phyloP scores from a whole-genome alignment of 495 filamentous ascomycete species.

The Xylaria acuta region DNA sequence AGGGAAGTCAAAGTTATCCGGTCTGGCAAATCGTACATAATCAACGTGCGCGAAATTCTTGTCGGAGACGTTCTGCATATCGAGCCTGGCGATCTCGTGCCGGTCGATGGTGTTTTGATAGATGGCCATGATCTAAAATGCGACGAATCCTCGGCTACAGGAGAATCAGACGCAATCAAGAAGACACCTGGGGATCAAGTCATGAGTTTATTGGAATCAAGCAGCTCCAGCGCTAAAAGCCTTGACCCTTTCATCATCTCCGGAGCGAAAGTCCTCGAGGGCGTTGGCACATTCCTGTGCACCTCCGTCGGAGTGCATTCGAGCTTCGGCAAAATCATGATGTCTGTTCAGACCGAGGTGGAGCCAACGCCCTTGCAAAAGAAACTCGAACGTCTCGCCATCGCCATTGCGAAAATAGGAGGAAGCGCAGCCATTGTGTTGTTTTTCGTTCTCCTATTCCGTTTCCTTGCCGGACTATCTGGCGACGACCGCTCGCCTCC shows the following conservation, averaged over 20 bases:
- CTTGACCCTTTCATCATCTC: slow-evolving; percentile 85
- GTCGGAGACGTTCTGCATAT: slow-evolving; percentile 85
- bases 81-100: slow-evolving; percentile 88
- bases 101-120: slow-evolving; percentile 81
- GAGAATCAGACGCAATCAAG: slow-evolving; percentile 71
- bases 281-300: slow-evolving; percentile 79
- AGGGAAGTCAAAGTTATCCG: slow-evolving; percentile 75
- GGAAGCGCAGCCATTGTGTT: slow-evolving; percentile 71
- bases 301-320: slow-evolving; percentile 77
- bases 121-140: slow-evolving; percentile 75
- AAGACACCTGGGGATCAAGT: slow-evolving; percentile 69
- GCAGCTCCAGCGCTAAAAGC: slow-evolving; percentile 49
- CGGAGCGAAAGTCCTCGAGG: slow-evolving; percentile 79
- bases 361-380: slow-evolving; percentile 80
- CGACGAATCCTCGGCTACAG: slow-evolving; percentile 80
- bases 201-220: slow-evolving; percentile 64
- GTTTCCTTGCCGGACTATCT: slow-evolving; percentile 71
- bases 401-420: slow-evolving; percentile 80
- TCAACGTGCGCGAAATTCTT: slow-evolving; percentile 80
- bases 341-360: slow-evolving; percentile 77
- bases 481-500: slow-evolving; percentile 50
- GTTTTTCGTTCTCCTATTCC: slow-evolving; percentile 75
- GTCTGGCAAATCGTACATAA: slow-evolving; percentile 75
- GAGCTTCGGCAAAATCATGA: slow-evolving; percentile 80
- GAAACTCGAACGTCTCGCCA: slow-evolving; percentile 76